Percentiles rank a stretch among this genome's conserved stretches.
Evolutionary conservation across 208 protist species (phyloP).

Genomic region (Leishmania lainsoni): DNA sequence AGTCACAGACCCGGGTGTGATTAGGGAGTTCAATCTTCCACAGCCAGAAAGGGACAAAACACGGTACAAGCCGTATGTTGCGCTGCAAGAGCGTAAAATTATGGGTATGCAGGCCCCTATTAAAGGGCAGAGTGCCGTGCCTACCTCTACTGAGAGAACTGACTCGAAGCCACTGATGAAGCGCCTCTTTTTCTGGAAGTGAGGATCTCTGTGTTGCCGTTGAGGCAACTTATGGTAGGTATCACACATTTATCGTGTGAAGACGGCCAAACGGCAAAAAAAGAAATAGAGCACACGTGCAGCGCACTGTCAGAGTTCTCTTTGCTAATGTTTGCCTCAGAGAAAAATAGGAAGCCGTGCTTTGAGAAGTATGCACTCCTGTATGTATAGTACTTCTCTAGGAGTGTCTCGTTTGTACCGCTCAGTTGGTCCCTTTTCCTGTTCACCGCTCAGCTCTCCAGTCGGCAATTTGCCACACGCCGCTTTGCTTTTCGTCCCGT

Average conservation of each 20-base stretch:
- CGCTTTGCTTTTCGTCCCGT: not conserved
- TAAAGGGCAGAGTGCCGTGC: conserved; percentile 13
- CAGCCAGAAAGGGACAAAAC: conserved; percentile 67
- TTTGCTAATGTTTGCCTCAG: not conserved
- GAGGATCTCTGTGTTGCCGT: conserved; percentile 10
- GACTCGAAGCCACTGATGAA: conserved; percentile 82
- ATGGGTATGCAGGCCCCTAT: conserved; percentile 43
- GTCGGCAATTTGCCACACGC: not conserved
- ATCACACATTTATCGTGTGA: not conserved
- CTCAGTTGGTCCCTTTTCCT: not conserved
- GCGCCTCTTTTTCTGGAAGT: conserved; percentile 90
- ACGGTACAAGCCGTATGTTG: conserved; percentile 89
- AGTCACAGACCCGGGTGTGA: conserved; percentile 78
- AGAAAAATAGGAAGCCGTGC: not conserved
- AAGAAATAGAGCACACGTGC: not conserved
- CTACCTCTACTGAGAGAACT: conserved; percentile 11
- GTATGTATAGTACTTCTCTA: not conserved
- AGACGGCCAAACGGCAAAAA: conserved; percentile 5
- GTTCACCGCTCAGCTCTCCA: not conserved
- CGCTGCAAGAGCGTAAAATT: conserved; percentile 85
- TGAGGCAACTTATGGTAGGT: not conserved
- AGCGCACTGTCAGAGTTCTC: not conserved
- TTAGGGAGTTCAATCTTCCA: conserved; percentile 84
- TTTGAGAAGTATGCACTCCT: not conserved
- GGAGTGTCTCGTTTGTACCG: not conserved